Percentiles rank a stretch among this genome's conserved stretches.
phyloP scores from a whole-genome alignment of 352 stramenopile species.

The Globisporangium sylvaticum region DNA sequence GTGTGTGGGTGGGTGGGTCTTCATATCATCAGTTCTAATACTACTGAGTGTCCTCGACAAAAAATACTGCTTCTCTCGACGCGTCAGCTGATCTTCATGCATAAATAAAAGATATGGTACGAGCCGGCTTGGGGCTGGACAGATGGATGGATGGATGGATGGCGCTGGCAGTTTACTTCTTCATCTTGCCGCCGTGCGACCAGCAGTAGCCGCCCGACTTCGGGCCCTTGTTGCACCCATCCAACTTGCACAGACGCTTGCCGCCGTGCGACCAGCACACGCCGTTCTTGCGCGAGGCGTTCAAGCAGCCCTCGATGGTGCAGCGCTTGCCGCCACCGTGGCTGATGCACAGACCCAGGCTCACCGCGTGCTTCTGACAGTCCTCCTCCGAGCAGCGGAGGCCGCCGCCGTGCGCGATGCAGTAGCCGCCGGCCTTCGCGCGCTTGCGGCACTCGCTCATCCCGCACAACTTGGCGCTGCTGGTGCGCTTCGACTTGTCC shows the following conservation, averaged over 20 bases:
- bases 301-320: conserved; percentile 67
- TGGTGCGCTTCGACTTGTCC: conserved; percentile 47
- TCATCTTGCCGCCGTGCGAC: conserved; percentile 80
- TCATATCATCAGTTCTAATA: conserved; percentile 6
- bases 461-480: conserved; percentile 73
- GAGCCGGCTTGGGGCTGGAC: neutral
- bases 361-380: conserved; percentile 81
- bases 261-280: conserved; percentile 81
- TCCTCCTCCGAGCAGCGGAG: conserved; percentile 65
- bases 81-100: conserved; percentile 7
- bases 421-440: conserved; percentile 76
- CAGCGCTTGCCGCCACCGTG: conserved; percentile 81
- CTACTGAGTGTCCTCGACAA: neutral
- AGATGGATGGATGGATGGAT: neutral
- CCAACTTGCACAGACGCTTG: conserved; percentile 76
- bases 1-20: neutral
- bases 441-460: conserved; percentile 72
- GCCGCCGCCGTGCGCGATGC: conserved; percentile 76
- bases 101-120: conserved; percentile 17
- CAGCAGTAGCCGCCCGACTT: conserved; percentile 84
- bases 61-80: conserved; percentile 5
- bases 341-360: conserved; percentile 80
- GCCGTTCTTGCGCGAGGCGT: conserved; percentile 77
- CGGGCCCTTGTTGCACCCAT: conserved; percentile 76
- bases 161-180: conserved; percentile 44